Evolutionary conservation across 306 rosid genomes (phyloP), one percentile per base, ranked within the genome.

Genomic region (Cicer pinnatifidum): DNA sequence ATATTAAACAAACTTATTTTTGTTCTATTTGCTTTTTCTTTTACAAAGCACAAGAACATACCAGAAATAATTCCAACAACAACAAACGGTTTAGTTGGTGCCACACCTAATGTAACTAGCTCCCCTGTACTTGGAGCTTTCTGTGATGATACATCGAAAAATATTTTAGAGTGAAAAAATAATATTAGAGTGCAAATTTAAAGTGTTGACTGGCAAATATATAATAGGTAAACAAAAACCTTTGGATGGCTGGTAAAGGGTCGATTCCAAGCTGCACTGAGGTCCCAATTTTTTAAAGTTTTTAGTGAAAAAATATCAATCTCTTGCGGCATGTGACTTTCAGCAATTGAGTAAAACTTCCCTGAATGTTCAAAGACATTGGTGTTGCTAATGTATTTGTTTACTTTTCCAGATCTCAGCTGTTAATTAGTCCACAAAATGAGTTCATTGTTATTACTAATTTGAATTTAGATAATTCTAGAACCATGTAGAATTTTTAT

Each of bases 241-340:
- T 92, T 92, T 15, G 96, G 92, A 41, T 92, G 96, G 83, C 94
- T 88, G 1, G 69, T 74, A 65, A 83, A 90, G 20, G 96, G 88
- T 57, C 91, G 78, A 43, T 84, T 76, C 96, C 98, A 88, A 17
- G 84, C 72, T 10, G 76, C 89, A 40, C 51, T 70, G 11, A 88
- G 66, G 80, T 92, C 79, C 96, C 92, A 92, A 71, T 75, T 78
- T 10, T 71, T 79, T 4, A 84, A 61, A 15, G 90, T 84, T 71
- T 88, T 65, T 0, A 92, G 58, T 0, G 84, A 83, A 1, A 60
- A 63, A 59, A 87, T 83, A 73, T 92, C 91, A 41, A 90, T 84
- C 84, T 90, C 84, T 67, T 88, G 95, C 28, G 98, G 95, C 50
- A 79, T 44, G 79, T 83, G 78, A 73, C 75, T 90, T 73, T 90